Conservation (phyloP, 2,329 filamentous ascomycete genomes). For the Aspergillus japonicus region DNA sequence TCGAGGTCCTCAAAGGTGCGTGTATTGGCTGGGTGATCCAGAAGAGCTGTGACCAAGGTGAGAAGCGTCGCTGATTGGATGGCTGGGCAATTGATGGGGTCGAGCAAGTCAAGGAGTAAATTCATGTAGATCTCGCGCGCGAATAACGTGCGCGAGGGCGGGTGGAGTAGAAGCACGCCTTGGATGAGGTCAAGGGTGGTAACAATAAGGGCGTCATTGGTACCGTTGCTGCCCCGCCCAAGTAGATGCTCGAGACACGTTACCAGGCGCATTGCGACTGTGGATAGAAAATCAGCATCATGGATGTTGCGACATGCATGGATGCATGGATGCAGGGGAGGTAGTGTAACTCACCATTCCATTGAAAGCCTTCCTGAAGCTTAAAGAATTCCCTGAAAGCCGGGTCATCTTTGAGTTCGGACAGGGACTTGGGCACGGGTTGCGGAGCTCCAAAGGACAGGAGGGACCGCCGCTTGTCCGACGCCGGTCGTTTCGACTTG, state of each 20-base stretch:
- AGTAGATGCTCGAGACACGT: conserved; percentile 82
- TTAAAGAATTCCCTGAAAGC: conserved; percentile 96
- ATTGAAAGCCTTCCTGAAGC: conserved; percentile 94
- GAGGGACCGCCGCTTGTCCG: conserved; percentile 45
- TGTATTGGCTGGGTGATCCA: conserved; percentile 83
- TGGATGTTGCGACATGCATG: background rate
- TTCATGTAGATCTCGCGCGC: conserved; percentile 93
- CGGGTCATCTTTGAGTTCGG: conserved; percentile 73
- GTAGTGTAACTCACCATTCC: conserved; percentile 64
- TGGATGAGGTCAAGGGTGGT: conserved; percentile 86
- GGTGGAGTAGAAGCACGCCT: conserved; percentile 82
- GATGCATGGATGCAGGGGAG: background rate
- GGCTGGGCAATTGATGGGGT: conserved; percentile 84
- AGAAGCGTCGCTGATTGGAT: conserved; percentile 89
- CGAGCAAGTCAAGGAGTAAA: conserved; percentile 88
- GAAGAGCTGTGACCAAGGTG: conserved; percentile 82
- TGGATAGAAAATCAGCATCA: conserved; percentile 7
- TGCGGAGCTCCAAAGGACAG: conserved; percentile 40
- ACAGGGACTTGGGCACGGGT: conserved; percentile 60
- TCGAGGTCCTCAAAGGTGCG: conserved; percentile 90
- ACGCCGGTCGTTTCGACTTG: conserved; percentile 38
- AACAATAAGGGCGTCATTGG: conserved; percentile 85
- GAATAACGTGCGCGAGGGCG: conserved; percentile 83
- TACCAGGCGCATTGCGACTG: conserved; percentile 79
- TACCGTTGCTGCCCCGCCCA: conserved; percentile 75